phyloP scores from a whole-genome alignment of 306 rosid species.

The Lathyrus sativus region DNA sequence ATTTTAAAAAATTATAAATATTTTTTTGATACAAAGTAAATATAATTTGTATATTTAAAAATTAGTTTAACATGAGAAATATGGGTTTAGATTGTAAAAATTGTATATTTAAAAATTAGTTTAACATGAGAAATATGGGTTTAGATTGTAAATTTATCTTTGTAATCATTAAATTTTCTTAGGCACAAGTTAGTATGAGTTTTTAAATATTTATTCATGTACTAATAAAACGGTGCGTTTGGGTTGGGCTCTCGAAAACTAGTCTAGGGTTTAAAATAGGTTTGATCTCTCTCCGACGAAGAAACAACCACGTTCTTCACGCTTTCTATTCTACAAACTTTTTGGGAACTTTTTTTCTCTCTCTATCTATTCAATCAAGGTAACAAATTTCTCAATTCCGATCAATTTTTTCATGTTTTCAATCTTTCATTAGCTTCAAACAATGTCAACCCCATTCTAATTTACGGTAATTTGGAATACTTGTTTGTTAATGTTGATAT shows the following conservation, averaged over 20 bases:
- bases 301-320: not conserved
- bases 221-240: constrained; percentile 24
- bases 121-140: no score
- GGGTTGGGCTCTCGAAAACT: not conserved
- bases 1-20: no score
- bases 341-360: not conserved
- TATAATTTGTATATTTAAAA: no score
- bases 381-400: constrained; percentile 4
- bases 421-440: not conserved
- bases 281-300: not conserved
- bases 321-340: not conserved
- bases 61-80: no score
- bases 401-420: not conserved
- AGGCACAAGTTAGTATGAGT: no score
- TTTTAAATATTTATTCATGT: not conserved
- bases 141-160: no score
- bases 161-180: no score
- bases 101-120: no score
- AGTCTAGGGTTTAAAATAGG: constrained; percentile 38
- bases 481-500: not conserved
- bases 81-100: no score
- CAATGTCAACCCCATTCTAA: not conserved
- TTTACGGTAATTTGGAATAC: not conserved
- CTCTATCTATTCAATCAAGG: constrained; percentile 31
- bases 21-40: no score